phyloP scores from a whole-genome alignment of 176 grass and related monocot species.

The Avena atlantica region DNA sequence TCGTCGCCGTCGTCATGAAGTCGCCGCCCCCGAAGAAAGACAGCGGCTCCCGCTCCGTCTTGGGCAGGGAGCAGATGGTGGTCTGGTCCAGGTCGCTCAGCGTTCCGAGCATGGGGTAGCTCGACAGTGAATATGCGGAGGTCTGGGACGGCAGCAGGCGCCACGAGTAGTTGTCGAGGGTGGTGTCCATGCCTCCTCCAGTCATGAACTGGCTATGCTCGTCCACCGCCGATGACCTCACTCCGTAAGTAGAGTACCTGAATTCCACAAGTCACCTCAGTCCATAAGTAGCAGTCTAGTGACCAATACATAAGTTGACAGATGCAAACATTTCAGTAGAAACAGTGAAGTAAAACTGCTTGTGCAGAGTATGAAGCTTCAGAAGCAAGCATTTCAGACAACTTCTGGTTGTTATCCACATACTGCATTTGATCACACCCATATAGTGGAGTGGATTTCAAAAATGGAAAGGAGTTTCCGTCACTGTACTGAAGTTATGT shows the following conservation, averaged over 20 bases:
- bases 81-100: conserved; percentile 55
- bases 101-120: conserved; percentile 51
- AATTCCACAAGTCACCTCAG: neutral
- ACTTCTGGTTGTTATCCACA: neutral
- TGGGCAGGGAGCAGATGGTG: conserved; percentile 48
- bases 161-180: conserved; percentile 53
- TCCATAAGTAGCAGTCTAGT: neutral
- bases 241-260: conserved; percentile 62
- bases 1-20: neutral
- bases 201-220: conserved; percentile 58
- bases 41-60: conserved; percentile 47
- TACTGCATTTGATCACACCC: neutral
- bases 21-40: conserved; percentile 59
- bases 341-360: neutral
- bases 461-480: neutral
- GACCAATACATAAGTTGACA: neutral
- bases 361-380: neutral
- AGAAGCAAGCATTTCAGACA: neutral
- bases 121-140: conserved; percentile 44
- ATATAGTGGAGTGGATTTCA: too few species aligned
- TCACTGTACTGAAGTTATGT: neutral
- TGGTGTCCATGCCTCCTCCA: conserved; percentile 37
- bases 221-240: conserved; percentile 37
- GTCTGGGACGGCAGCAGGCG: conserved; percentile 54
- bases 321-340: neutral